Evolutionary conservation across 2,329 filamentous ascomycete genomes (phyloP).

Genomic region (Paradendryphiella salina): DNA sequence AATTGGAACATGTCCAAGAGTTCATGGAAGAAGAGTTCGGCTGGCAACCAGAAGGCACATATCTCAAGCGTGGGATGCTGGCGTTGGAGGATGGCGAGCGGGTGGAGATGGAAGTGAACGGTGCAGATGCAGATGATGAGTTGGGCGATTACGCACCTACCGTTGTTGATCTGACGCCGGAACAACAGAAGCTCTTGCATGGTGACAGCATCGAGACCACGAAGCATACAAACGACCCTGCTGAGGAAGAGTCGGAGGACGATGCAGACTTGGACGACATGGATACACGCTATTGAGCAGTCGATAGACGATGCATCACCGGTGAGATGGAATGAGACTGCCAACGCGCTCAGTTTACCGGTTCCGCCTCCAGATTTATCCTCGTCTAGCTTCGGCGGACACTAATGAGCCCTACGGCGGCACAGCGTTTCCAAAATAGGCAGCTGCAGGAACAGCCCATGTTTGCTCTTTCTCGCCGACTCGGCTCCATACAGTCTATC

Average conservation of each 20-base stretch:
- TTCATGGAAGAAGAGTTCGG: conserved; percentile 59
- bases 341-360: conserved; percentile 4
- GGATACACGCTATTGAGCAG: conserved; percentile 44
- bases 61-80: conserved; percentile 61
- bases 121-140: conserved; percentile 63
- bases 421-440: conserved; percentile 10
- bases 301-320: conserved; percentile 24
- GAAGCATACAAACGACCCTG: conserved; percentile 22
- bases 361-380: not conserved
- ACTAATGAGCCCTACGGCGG: conserved; percentile 3
- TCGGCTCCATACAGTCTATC: not conserved
- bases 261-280: conserved; percentile 46
- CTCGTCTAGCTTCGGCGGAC: not conserved
- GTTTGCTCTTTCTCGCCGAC: not conserved
- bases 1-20: conserved; percentile 59
- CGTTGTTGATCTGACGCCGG: conserved; percentile 58
- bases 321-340: conserved; percentile 22
- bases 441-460: conserved; percentile 4
- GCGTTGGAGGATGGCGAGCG: conserved; percentile 66
- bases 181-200: conserved; percentile 48
- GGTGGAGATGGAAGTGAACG: conserved; percentile 61
- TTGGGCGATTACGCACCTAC: conserved; percentile 66
- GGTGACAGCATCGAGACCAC: conserved; percentile 29
- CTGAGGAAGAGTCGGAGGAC: conserved; percentile 45
- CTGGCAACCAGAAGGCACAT: conserved; percentile 61